phyloP scores from a whole-genome alignment of 208 protist genomes.

The Leishmania aethiopica region DNA sequence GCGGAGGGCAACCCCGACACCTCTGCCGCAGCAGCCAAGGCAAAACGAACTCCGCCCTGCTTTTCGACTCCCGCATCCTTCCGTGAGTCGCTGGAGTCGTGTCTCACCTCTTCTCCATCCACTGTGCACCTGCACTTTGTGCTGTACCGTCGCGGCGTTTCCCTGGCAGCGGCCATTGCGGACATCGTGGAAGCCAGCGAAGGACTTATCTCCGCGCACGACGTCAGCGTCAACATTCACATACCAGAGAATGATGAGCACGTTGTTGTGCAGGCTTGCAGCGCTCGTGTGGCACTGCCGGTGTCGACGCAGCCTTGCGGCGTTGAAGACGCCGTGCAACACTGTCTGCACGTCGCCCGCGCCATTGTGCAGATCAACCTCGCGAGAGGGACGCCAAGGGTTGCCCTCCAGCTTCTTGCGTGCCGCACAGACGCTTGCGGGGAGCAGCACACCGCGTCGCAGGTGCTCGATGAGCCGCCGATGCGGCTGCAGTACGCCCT shows the following conservation, averaged over 20 bases:
- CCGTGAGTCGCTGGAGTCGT: constrained; percentile 15
- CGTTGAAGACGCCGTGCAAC: constrained; percentile 23
- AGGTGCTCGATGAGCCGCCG: constrained; percentile 5
- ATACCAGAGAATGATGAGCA: constrained; percentile 31
- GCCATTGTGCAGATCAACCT: constrained; percentile 29
- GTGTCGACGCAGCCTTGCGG: neutral
- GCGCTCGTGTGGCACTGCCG: constrained; percentile 33
- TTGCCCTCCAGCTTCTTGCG: constrained; percentile 31
- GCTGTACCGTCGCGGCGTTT: constrained; percentile 54
- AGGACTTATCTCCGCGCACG: constrained; percentile 17
- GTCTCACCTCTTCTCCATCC: neutral
- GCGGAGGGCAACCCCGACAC: neutral
- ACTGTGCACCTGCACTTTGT: constrained; percentile 66
- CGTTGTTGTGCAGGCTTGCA: constrained; percentile 64
- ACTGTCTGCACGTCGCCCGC: constrained; percentile 36
- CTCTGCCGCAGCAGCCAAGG: neutral
- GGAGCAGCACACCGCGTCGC: constrained; percentile 2
- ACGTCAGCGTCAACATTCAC: constrained; percentile 10
- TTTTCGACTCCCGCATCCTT: constrained; percentile 5
- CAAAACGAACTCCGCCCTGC: neutral
- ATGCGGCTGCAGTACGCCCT: constrained; percentile 69
- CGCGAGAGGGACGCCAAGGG: neutral
- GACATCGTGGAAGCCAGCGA: constrained; percentile 39
- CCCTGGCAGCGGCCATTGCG: constrained; percentile 37
- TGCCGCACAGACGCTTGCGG: constrained; percentile 24